These are phyloP conservation scores for Conidiobolus coronatus DNA, from an alignment of 371 early-diverging fungal species.

Conservation along the genomic window DNA sequence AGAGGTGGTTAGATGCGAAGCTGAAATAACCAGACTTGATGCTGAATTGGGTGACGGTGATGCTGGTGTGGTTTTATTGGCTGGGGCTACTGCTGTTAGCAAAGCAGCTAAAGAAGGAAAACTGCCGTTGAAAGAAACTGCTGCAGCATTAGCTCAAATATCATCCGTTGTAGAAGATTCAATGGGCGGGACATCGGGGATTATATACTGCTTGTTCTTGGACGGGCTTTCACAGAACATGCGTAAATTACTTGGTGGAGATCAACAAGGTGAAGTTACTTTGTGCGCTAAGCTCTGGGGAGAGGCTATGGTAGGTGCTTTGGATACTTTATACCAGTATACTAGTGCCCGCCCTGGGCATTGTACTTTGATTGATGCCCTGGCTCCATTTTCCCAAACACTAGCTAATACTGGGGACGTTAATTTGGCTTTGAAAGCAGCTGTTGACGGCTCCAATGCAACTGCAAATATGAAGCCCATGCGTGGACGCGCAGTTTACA, in stretches of 20 bases:
- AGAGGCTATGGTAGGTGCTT: background rate
- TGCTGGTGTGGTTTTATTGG: constrained; percentile 39
- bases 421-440: no score
- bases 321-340: constrained; percentile 28
- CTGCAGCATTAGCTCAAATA: background rate
- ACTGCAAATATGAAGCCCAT: no score
- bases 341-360: constrained; percentile 51
- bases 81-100: no score
- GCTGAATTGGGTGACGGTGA: constrained; percentile 60
- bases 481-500: no score
- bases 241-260: background rate
- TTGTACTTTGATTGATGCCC: constrained; percentile 53
- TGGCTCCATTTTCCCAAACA: constrained; percentile 53
- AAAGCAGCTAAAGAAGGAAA: no score
- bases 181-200: constrained; percentile 60
- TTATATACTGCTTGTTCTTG: constrained; percentile 26
- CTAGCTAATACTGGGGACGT: no score
- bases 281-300: background rate
- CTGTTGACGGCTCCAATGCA: no score
- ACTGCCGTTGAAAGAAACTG: background rate
- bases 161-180: constrained; percentile 25
- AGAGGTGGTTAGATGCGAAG: constrained; percentile 31
- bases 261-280: background rate
- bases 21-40: constrained; percentile 40
- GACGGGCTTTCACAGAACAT: background rate